Percentiles rank a stretch among this genome's conserved stretches.
phyloP scores from a whole-genome alignment of 192 early-diverging fungal species.

The Gaertneriomyces semiglobifer region DNA sequence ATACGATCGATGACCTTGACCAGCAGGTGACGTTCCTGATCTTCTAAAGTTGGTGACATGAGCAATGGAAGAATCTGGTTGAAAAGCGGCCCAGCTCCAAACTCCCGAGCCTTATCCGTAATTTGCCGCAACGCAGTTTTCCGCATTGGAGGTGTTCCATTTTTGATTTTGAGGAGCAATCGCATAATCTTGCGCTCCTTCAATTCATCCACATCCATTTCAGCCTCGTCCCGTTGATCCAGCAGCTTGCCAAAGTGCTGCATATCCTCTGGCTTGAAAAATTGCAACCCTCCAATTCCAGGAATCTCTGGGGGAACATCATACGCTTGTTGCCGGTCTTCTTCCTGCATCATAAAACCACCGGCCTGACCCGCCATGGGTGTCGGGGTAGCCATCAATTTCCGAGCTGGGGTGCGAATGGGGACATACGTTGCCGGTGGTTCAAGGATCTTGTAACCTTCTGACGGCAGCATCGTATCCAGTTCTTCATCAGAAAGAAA shows the following conservation, averaged over 20 bases:
- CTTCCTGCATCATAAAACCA: conserved; percentile 88
- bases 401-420: conserved; percentile 93
- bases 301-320: conserved; percentile 86
- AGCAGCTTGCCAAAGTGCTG: conserved; percentile 93
- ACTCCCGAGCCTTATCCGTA: conserved; percentile 91
- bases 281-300: conserved; percentile 77
- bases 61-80: conserved; percentile 93
- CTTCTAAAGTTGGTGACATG: conserved; percentile 96
- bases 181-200: conserved; percentile 97
- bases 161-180: conserved; percentile 95
- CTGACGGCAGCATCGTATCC: conserved; percentile 86
- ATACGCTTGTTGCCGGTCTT: conserved; percentile 41
- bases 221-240: conserved; percentile 72
- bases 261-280: conserved; percentile 96
- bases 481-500: conserved; percentile 90
- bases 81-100: conserved; percentile 91
- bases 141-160: conserved; percentile 91
- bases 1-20: conserved; percentile 98
- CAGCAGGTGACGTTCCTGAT: conserved; percentile 96
- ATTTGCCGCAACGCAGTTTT: conserved; percentile 92
- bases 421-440: conserved; percentile 84
- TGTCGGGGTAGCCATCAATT: conserved; percentile 90
- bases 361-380: conserved; percentile 66
- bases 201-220: conserved; percentile 78
- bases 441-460: conserved; percentile 89